These are phyloP conservation scores for Panicum hallii DNA, from an alignment of 202 grass and related monocot genomes.

Conservation along the genomic window DNA sequence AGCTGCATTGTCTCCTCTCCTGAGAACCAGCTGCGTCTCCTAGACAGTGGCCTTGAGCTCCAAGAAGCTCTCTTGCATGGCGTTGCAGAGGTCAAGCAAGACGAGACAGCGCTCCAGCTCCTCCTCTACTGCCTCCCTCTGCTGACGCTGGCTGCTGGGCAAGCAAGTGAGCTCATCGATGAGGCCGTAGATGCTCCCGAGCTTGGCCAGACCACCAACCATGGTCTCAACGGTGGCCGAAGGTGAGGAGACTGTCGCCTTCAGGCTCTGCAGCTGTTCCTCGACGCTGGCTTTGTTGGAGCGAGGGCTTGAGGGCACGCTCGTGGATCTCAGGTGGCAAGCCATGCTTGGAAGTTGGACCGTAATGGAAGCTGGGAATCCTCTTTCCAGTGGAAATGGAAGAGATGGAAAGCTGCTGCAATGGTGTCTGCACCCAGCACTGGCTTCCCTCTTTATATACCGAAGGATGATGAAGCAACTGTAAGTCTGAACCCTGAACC, in stretches of 20 bases:
- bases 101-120: conserved; percentile 55
- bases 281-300: conserved; percentile 40
- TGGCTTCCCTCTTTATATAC: conserved; percentile 13
- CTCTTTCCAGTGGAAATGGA: neutral
- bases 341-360: conserved; percentile 42
- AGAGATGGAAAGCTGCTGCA: conserved; percentile 1
- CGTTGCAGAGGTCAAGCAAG: conserved; percentile 55
- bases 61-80: conserved; percentile 44
- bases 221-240: conserved; percentile 23
- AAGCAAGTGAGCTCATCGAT: conserved; percentile 48
- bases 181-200: conserved; percentile 44
- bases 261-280: conserved; percentile 46
- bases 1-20: conserved; percentile 38
- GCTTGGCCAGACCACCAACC: conserved; percentile 35
- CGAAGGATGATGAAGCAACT: neutral
- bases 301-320: conserved; percentile 45
- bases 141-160: conserved; percentile 38
- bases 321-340: conserved; percentile 41
- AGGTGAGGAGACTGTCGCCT: conserved; percentile 15
- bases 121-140: conserved; percentile 51
- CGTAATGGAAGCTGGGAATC: neutral
- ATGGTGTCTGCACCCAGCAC: neutral
- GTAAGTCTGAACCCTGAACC: neutral
- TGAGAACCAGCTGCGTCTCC: conserved; percentile 41
- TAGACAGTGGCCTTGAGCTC: conserved; percentile 44